Evolutionary conservation across 164 flowering plant genomes (phyloP).

Genomic region (Magnolia officinalis): DNA sequence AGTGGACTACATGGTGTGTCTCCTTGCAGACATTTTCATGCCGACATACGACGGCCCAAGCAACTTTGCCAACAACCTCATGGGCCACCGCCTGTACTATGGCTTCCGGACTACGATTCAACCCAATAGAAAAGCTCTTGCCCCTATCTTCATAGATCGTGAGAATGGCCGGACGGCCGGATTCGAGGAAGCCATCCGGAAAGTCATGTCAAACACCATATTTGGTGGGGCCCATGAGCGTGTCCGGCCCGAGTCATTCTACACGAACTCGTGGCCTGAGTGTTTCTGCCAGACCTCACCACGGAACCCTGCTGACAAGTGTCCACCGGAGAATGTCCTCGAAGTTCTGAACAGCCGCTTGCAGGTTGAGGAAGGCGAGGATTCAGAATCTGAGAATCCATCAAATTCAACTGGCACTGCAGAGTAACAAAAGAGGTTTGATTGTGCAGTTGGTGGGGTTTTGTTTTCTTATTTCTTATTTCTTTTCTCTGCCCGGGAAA

Average conservation of each 20-base stretch:
- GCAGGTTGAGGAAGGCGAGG: constrained; percentile 29
- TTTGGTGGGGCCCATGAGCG: constrained; percentile 95
- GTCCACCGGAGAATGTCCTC: constrained; percentile 74
- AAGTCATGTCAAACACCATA: constrained; percentile 57
- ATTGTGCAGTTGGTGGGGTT: background rate
- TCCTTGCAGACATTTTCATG: constrained; percentile 91
- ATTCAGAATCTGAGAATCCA: constrained; percentile 1
- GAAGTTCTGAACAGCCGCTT: constrained; percentile 50
- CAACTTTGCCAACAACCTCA: constrained; percentile 96
- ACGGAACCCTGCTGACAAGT: constrained; percentile 62
- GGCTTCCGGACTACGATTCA: constrained; percentile 85
- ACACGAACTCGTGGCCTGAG: constrained; percentile 97
- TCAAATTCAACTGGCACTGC: background rate
- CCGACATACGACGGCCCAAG: constrained; percentile 99
- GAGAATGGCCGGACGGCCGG: constrained; percentile 66
- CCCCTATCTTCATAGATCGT: constrained; percentile 70
- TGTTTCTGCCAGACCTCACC: constrained; percentile 86
- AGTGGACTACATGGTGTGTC: constrained; percentile 99
- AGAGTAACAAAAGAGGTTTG: background rate
- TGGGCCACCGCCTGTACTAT: constrained; percentile 93
- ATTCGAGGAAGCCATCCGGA: constrained; percentile 80
- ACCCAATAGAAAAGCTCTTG: constrained; percentile 90
- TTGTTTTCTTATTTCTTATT: background rate
- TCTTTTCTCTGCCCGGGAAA: background rate
- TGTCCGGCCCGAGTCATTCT: constrained; percentile 83